Conservation (phyloP, 2,329 filamentous ascomycete species). For the Penicillium sp. region DNA sequence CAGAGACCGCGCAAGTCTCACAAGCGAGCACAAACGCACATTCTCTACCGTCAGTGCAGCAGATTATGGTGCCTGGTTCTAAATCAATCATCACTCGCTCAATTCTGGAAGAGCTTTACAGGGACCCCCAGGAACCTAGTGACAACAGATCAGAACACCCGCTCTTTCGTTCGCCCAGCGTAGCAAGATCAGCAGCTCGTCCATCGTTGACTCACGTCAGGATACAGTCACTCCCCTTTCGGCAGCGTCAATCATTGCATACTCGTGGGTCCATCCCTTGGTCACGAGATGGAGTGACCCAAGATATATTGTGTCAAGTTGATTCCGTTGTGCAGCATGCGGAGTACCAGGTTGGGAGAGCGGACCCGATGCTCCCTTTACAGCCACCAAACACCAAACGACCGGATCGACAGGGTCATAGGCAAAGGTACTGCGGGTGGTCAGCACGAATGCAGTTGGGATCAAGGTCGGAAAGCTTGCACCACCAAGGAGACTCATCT, state of each 20-base stretch:
- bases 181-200: background rate
- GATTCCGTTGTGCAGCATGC: background rate
- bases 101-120: slow-evolving; percentile 4
- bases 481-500: slow-evolving; percentile 22
- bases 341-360: background rate
- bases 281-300: background rate
- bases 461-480: slow-evolving; percentile 12
- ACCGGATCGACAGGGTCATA: background rate
- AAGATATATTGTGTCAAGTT: background rate
- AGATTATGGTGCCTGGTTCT: background rate
- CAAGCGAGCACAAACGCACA: background rate
- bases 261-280: background rate
- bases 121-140: background rate
- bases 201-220: background rate
- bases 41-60: background rate
- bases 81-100: slow-evolving; percentile 2
- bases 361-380: background rate
- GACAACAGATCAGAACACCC: background rate
- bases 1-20: background rate
- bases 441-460: slow-evolving; percentile 40
- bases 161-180: background rate
- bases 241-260: background rate
- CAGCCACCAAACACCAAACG: background rate
- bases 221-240: slow-evolving; percentile 1
- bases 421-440: slow-evolving; percentile 38